phyloP scores from a whole-genome alignment of 768 basidiomycete genomes.

The Hortiboletus campestris region DNA sequence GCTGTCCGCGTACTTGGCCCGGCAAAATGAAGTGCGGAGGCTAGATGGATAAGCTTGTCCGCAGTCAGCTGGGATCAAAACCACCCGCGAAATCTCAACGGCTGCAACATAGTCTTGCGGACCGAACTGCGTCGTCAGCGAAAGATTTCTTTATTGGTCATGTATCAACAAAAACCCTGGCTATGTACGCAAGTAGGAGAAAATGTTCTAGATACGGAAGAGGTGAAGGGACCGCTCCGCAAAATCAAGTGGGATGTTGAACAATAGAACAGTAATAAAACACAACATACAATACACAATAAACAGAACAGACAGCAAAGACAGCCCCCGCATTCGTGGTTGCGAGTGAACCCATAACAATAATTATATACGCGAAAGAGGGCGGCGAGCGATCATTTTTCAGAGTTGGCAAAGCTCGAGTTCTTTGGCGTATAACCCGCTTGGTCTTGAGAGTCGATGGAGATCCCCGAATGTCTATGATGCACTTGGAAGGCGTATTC shows the following conservation, averaged over 20 bases:
- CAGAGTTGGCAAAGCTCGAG: conserved; percentile 27
- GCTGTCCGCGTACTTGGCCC: background rate
- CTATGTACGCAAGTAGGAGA: conserved; percentile 1
- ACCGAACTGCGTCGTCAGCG: background rate
- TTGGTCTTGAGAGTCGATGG: conserved; percentile 33
- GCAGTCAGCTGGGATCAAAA: background rate
- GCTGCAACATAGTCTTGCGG: background rate
- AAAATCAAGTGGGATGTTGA: background rate
- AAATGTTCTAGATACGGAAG: conserved; percentile 5
- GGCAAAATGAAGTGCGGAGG: background rate
- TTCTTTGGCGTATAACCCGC: conserved; percentile 23
- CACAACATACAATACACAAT: conserved; percentile 28
- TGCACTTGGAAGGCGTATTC: conserved; percentile 34
- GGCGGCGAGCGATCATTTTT: conserved; percentile 18
- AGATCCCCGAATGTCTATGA: conserved; percentile 31
- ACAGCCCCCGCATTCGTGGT: conserved; percentile 16
- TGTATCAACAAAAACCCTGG: background rate
- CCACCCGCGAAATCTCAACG: background rate
- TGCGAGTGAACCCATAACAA: conserved; percentile 7
- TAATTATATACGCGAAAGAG: background rate
- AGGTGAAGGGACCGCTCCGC: background rate
- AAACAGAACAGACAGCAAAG: conserved; percentile 20
- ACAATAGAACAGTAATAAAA: background rate
- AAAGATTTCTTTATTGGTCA: background rate
- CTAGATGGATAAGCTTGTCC: background rate